Conservation (phyloP, 441 rosid species). For the Syzygium malaccense region DNA sequence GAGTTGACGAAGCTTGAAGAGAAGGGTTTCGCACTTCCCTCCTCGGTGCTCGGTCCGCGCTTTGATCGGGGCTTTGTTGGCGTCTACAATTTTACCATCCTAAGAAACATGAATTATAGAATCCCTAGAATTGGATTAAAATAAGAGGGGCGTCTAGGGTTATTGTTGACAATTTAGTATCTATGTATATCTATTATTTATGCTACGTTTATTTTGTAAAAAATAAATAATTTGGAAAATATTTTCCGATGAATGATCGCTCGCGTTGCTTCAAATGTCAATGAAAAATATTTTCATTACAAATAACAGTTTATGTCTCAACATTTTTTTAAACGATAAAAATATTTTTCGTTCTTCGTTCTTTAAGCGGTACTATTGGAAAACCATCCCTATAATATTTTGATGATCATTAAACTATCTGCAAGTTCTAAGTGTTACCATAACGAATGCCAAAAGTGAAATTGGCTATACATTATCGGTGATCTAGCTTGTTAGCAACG, state of each 20-base stretch:
- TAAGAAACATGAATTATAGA: background rate
- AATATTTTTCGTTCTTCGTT: background rate
- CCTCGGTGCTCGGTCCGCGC: background rate
- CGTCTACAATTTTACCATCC: background rate
- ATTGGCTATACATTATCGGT: background rate
- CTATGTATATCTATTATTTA: background rate
- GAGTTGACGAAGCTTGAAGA: background rate
- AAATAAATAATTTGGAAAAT: background rate
- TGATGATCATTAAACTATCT: background rate
- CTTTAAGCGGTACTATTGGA: background rate
- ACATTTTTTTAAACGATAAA: background rate
- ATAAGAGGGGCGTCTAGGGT: background rate
- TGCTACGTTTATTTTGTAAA: background rate
- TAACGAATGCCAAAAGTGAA: background rate
- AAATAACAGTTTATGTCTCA: background rate
- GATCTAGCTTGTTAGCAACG: background rate
- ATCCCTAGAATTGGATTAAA: background rate
- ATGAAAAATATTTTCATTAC: background rate
- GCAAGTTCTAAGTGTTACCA: background rate
- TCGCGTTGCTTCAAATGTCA: background rate
- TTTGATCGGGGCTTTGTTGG: background rate
- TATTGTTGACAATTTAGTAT: background rate
- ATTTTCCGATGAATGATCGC: background rate
- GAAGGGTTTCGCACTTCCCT: background rate
- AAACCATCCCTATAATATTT: background rate